These are phyloP conservation scores for Bifiguratus adelaidae DNA, from an alignment of 192 early-diverging fungal species.

Conservation along the genomic window DNA sequence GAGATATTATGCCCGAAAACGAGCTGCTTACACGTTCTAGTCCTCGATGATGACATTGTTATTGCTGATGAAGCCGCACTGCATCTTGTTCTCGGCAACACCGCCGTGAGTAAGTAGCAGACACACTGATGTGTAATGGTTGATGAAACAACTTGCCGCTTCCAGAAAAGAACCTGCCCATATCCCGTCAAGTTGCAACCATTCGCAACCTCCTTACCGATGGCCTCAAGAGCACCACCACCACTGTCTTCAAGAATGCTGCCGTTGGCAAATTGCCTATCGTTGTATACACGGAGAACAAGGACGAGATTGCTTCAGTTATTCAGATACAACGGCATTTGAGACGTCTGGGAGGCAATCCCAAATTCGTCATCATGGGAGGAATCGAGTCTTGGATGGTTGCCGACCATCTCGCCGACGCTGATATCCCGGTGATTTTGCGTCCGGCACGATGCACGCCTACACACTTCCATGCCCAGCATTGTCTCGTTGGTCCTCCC, in stretches of 20 bases:
- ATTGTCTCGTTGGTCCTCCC: conserved; percentile 46
- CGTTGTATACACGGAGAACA: conserved; percentile 33
- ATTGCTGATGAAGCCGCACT: conserved; percentile 45
- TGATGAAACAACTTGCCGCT: background rate
- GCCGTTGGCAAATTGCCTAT: conserved; percentile 37
- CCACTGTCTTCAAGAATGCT: conserved; percentile 27
- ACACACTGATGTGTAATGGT: background rate
- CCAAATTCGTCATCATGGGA: conserved; percentile 43
- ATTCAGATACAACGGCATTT: conserved; percentile 34
- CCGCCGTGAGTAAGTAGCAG: background rate
- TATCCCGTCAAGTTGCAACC: conserved; percentile 39
- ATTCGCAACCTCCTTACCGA: conserved; percentile 26
- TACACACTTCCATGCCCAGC: conserved; percentile 38
- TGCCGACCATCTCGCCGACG: conserved; percentile 37
- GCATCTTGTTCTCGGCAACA: conserved; percentile 38
- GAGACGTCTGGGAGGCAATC: conserved; percentile 10
- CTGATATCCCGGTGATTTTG: conserved; percentile 52
- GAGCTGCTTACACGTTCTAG: no score
- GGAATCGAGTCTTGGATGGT: conserved; percentile 59
- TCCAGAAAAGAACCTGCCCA: conserved; percentile 15
- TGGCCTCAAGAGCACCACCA: conserved; percentile 9
- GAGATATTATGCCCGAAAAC: no score
- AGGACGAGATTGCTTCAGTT: conserved; percentile 54
- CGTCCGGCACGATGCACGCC: conserved; percentile 54
- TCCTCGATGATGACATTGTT: conserved; percentile 23